Evolutionary conservation across 495 filamentous ascomycete genomes (phyloP), one percentile per base, ranked within the genome.

Genomic region (Penicillium ochrochloron): DNA sequence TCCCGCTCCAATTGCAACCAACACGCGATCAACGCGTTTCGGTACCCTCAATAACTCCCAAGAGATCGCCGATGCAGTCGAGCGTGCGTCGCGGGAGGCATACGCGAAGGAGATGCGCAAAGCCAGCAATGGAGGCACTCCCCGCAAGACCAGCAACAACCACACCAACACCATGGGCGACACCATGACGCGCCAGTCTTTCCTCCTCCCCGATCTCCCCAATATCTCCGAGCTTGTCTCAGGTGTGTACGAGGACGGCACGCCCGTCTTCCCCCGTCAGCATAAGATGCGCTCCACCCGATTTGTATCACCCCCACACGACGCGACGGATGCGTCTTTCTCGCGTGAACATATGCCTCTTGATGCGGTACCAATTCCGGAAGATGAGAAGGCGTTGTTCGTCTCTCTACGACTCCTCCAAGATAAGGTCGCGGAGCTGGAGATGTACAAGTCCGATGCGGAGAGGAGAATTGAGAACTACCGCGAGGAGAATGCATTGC

Each of bases 221-320:
- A 90, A 91, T 64, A 80, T 91, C 56, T 89, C 89, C 14, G 90
- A 92, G 62, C 81, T 92, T 19, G 84, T 92, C 6, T 89, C 88
- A 31, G 89, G 88, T 63, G 80, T 86, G 7, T 89, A 87, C 66
- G 78, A 88, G 66, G 86, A 90, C 66, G 86, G 87, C 7, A 89
- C 86, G 2, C 87, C 88, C 10, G 83, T 89, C 11, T 88, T 87
- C 73, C 79, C 84, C 12, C 80, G 81, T 19, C 80, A 78, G 48
- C 72, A 75, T 23, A 82, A 77, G 52, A 61, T 82, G 46, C 84
- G 85, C 57, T 73, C 77, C 3, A 87, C 86, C 19, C 84, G 86
- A n/a, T 87, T 89, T 65, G 74, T 82, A 5, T 82, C 83, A n/a
- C 79, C 75, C 14, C 80, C 65, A 31, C 73, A 73, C 60, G 79